These are phyloP conservation scores for Gremmenia infestans DNA, from an alignment of 2,329 filamentous ascomycete genomes.

Conservation along the genomic window DNA sequence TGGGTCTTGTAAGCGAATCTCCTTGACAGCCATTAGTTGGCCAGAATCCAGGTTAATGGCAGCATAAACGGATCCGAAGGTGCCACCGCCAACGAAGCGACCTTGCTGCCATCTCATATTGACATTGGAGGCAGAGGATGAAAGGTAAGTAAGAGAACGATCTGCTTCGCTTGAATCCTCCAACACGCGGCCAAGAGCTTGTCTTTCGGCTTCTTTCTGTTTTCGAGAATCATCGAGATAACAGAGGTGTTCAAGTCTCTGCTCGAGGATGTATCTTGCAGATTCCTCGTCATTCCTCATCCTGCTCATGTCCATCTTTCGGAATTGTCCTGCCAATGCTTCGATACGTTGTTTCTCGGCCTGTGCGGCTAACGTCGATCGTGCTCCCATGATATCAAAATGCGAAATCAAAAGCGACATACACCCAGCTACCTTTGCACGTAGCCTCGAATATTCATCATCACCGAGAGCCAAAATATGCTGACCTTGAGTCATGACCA, in stretches of 20 bases:
- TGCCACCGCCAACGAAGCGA: conserved; percentile 95
- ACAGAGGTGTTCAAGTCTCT: conserved; percentile 67
- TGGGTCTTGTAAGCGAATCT: conserved; percentile 94
- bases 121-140: conserved; percentile 89
- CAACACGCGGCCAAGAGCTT: conserved; percentile 82
- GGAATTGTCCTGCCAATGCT: conserved; percentile 68
- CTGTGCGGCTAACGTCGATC: conserved; percentile 88
- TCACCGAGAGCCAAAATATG: conserved; percentile 90
- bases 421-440: conserved; percentile 88
- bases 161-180: conserved; percentile 96
- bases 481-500: conserved; percentile 92
- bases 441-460: conserved; percentile 76
- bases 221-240: conserved; percentile 75
- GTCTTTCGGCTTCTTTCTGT: conserved; percentile 76
- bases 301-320: conserved; percentile 71
- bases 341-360: conserved; percentile 88
- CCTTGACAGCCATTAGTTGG: conserved; percentile 96
- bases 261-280: conserved; percentile 64
- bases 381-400: conserved; percentile 97
- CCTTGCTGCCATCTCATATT: conserved; percentile 97
- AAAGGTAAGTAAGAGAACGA: conserved; percentile 87
- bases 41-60: conserved; percentile 96
- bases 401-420: conserved; percentile 97
- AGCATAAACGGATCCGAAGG: conserved; percentile 95
- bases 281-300: conserved; percentile 81